Base-by-base conservation (phyloP, 2,329 filamentous ascomycete genomes). In the Epichloe baconii region DNA sequence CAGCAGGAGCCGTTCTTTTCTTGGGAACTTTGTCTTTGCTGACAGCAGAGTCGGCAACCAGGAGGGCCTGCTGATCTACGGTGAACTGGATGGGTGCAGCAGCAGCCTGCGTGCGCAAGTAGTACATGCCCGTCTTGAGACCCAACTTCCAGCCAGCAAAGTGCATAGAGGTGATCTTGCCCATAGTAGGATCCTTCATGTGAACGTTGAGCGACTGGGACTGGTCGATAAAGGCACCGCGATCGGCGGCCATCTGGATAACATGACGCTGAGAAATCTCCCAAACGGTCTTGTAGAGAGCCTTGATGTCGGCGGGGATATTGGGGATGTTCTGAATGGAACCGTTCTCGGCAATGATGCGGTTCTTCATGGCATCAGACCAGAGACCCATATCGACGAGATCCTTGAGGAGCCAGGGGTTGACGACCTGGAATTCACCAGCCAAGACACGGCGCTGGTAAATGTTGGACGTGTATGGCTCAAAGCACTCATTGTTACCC, bases 311-410 rank as follows among this genome's bases (percentile, higher is more conserved):
- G 35, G 86, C 81, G 14, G 93, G 91, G 56, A 98, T 96, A 72
- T 94, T 97, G 65, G 91, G 87, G 56, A 98, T 91, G 70, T 93
- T 91, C 71, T 97, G 93, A 51, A 98, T 86, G 19, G 91, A 97
- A 58, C 93, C 93, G 59, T 88, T 88, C 56, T 96, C 91, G 52
- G 93, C 86, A 64, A 98, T 98, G 77, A 98, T 98, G 62, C 93
- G 89, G 78, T 98, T 98, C 84, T 98, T 98, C 93, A 98, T 98
- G 74, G 89, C 88, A 72, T 98, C 91, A 46, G 91, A 96, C 93
- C 93, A 98, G 44, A 98, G 78, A 55, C 93, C 93, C 75, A 96
- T 87, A 65, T 98, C 93, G 59, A 98, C 93, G 34, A 98, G 82
- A 63, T 98, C 93, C 78, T 95, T 96, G 55, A 98, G 82, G 56